These are phyloP conservation scores for Solanum dulcamara DNA, from an alignment of 257 asterid genomes.

Conservation along the genomic window DNA sequence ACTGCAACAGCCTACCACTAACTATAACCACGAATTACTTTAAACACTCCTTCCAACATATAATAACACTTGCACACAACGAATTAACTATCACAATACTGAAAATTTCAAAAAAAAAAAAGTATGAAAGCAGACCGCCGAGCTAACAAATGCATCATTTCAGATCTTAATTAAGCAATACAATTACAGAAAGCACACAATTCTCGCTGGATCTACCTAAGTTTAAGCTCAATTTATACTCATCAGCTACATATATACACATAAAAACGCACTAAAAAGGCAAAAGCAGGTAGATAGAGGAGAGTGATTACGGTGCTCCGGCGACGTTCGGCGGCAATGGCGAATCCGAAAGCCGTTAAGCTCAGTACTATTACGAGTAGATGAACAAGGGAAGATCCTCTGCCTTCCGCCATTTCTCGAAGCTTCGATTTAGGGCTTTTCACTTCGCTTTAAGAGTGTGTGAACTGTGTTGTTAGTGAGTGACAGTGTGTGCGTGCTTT, in stretches of 20 bases:
- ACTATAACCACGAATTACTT: not conserved
- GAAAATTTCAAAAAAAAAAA: not conserved
- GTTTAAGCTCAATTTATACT: not conserved
- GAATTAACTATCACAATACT: not conserved
- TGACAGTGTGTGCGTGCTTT: not conserved
- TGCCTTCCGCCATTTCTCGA: constrained; percentile 35
- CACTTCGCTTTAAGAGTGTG: not conserved
- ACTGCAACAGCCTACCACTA: not conserved
- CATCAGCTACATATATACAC: not conserved
- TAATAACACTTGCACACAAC: not conserved
- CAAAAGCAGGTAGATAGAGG: not conserved
- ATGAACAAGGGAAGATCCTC: constrained; percentile 83
- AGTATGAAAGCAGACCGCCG: not conserved
- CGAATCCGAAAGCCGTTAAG: constrained; percentile 77
- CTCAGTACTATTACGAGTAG: constrained; percentile 59
- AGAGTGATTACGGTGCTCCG: constrained; percentile 52
- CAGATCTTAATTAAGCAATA: not conserved
- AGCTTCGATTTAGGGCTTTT: constrained; percentile 4
- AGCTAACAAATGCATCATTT: not conserved
- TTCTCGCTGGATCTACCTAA: not conserved
- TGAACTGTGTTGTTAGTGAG: not conserved
- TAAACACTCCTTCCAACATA: not conserved
- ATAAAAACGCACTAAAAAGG: not conserved
- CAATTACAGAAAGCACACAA: not conserved
- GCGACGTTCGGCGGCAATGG: constrained; percentile 94